Base-by-base conservation (phyloP, 306 rosid species). In the Cotoneaster glaucophyllus region DNA sequence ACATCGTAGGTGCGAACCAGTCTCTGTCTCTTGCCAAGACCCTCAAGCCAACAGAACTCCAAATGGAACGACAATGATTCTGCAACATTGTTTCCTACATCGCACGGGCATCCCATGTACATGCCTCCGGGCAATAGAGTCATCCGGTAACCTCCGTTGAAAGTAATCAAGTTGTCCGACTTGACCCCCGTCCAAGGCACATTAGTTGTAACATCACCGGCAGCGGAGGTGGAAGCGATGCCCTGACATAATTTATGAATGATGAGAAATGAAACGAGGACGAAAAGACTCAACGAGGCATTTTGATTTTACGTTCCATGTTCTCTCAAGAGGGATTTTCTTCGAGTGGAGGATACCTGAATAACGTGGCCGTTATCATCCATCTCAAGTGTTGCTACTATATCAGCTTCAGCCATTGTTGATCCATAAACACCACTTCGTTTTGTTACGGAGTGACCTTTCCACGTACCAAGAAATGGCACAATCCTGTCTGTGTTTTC, bases 351-450 rank as follows among this genome's bases (percentile, higher is more conserved):
- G 70, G 76, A 43, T 89, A 90, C 99, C 97, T 92, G 99, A 84
- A 85, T 79, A 54, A 95, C 80, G 79, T 88, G 97, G 80, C 90
- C 97, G 56, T 78, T 75, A 54, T 75, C 88, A 78, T 84, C 82
- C 72, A 92, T 88, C 79, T 90, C 86, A 82, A 92, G 93, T 19
- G 86, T 78, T 48, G 88, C 85, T 67, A 88, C 80, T 0, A 89
- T 88, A 68, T 87, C 86, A 18, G 97, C 97, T 82, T 92, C 87
- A 44, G 96, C 74, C 67, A 89, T 86, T 57, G 99, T 95, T 65
- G 97, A 74, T 84, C 99, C 99, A 83, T 95, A 95, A 19, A 92
- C 97, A 54, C 99, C 99, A 73, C 99, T 95, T 45, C 99, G 85
- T 69, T 92, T 95, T 32, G 99, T 95, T 62, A 86, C 37, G 11